Base-by-base conservation (phyloP, 192 early-diverging fungal species). In the Linnemannia zychae region DNA sequence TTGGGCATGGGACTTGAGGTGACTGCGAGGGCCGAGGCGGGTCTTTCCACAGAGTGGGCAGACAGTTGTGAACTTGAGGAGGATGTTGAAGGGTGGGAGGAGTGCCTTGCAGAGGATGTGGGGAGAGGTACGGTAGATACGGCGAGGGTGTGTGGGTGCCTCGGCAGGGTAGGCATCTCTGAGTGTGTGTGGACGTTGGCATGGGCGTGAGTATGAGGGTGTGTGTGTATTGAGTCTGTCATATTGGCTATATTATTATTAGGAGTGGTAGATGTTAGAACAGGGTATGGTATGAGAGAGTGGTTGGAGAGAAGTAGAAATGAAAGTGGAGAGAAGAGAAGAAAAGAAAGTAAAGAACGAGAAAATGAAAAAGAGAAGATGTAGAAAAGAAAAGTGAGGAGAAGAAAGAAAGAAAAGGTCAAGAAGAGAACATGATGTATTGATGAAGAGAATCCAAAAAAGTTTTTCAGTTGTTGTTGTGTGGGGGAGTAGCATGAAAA, bases 1-100 rank as follows among this genome's bases (percentile, higher is more conserved):
- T 79, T 85, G 18, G 83, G 83, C 69, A 85, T 75, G 1, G 83
- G 83, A 36, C 83, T 85, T 33, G 83, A 79, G 34, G 63, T 36
- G 20, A 75, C 63, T 0, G 82, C 82, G 6, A 70, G 40, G 28
- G 78, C 37, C 5, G 65, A 44, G 50, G 67, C 28, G 16, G 67
- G 73, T 4, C 68, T 50, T 11, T 75, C 72, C 16, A 18, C n/a
- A 44, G 20, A 28, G 31, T 71, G 68, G 66, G 24, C 16, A 28
- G 37, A 40, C 38, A n/a, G 24, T 24, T 18, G 46, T 16, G 72
- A 37, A 28, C 0, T 63, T 16, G 74, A 60, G 7, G 52, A 57
- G n/a, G 52, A 31, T 11, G 47, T 24, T 38, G 75, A 46, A 24
- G 44, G 9, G 22, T 28, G 24, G 71, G 36, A 24, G 34, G 46